Evolutionary conservation across 139 green algal species (phyloP), one percentile per base, ranked within the genome.

Genomic region (Mychonastes homosphaera): DNA sequence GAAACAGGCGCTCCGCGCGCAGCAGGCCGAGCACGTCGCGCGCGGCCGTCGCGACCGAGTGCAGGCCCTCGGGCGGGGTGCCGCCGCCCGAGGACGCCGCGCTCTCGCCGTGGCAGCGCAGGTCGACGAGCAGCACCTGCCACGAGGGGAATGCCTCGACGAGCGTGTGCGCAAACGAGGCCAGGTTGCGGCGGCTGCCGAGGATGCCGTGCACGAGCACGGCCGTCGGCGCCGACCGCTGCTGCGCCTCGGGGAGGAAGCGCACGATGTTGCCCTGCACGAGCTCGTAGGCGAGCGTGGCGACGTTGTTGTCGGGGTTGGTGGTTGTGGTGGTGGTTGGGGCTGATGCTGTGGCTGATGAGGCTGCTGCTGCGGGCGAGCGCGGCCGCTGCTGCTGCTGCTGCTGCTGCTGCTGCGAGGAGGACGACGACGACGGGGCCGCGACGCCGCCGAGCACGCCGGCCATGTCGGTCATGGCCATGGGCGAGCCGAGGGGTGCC

Each of bases 181-280:
- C 56, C 68, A 97, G 78, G 73, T 98, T 98, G 12, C 76, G 76
- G 4, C 81, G 73, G 6, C 63, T 81, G 39, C 91, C 91, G 27
- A 98, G 63, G 28, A 98, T 95, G 55, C 91, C 91, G 67, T 98
- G 91, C 6, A 96, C 70, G 24, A 98, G 71, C 2, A 98, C 89
- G 0, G 79, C 83, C 0, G 91, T 98, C 6, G 91, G 91, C 4
- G 54, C n/a, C n/a, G n/a, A n/a, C n/a, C 50, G 29, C 54, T 61
- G 21, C 41, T 61, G 50, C 18, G 10, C 19, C 41, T 44, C 36
- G 36, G 84, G 78, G 38, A n/a, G 38, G 13, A 44, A 12, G 38
- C 38, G n/a, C n/a, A 44, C 36, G 12, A 44, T 10, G 36, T 13
- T 44, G 36, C 36, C 36, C 36, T 44, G 36, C 36, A 44, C 12